phyloP scores from a whole-genome alignment of 352 stramenopile genomes.

The Globisporangium paddicum region DNA sequence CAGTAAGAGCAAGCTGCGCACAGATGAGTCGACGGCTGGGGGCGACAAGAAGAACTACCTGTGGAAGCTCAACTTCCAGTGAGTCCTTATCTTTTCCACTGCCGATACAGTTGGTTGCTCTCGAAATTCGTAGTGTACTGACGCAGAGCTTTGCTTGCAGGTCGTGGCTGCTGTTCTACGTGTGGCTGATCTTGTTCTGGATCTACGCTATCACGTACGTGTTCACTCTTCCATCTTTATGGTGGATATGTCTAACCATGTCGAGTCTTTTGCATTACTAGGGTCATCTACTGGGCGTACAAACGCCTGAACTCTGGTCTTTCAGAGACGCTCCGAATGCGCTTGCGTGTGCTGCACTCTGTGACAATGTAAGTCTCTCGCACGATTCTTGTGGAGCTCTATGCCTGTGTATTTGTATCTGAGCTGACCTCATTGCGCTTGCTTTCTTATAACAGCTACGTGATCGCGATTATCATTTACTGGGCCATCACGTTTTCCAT shows the following conservation, averaged over 20 bases:
- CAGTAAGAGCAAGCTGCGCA: conserved; percentile 53
- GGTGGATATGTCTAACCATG: conserved; percentile 4
- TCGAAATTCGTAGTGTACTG: neutral
- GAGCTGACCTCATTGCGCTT: neutral
- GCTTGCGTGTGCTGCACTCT: conserved; percentile 80
- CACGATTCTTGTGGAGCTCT: neutral
- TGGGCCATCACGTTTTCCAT: conserved; percentile 82
- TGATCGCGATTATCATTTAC: conserved; percentile 91
- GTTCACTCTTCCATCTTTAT: neutral
- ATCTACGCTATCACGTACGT: conserved; percentile 75
- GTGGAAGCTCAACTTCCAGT: conserved; percentile 86
- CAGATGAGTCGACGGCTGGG: conserved; percentile 16
- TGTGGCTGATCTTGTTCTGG: conserved; percentile 86
- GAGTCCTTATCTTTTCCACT: conserved; percentile 13
- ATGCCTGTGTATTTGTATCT: neutral
- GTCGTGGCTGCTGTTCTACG: conserved; percentile 84
- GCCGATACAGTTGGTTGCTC: neutral
- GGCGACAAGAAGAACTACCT: conserved; percentile 47
- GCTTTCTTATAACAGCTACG: conserved; percentile 46
- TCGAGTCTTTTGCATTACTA: conserved; percentile 7
- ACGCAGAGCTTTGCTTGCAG: conserved; percentile 18
- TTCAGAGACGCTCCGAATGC: conserved; percentile 82
- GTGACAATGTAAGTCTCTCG: conserved; percentile 71
- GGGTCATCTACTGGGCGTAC: conserved; percentile 85
- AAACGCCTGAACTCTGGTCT: conserved; percentile 72